phyloP scores from a whole-genome alignment of 2,329 filamentous ascomycete species.

The Raffaelea deltoideospora region DNA sequence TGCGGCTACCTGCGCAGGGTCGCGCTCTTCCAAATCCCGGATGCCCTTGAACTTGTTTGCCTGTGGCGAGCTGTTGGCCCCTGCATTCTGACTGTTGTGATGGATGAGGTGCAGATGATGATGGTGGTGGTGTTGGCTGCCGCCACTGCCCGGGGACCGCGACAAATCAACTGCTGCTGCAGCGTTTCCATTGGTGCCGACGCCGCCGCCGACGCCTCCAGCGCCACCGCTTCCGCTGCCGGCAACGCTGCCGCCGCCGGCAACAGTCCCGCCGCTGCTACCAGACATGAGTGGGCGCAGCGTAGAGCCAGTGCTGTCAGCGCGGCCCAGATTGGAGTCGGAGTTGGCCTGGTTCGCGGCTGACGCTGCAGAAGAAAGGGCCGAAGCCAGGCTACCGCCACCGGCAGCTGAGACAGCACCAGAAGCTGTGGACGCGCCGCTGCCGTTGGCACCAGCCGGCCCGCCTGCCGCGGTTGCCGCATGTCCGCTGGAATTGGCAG shows the following conservation, averaged over 20 bases:
- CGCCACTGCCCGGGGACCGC: constrained; percentile 40
- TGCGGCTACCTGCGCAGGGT: constrained; percentile 34
- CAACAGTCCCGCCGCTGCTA: constrained; percentile 13
- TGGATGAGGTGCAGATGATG: too few species aligned
- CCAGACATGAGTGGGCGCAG: constrained; percentile 37
- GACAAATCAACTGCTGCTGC: too few species aligned
- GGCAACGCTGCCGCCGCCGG: constrained; percentile 15
- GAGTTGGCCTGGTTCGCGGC: constrained; percentile 29
- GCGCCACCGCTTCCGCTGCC: too few species aligned
- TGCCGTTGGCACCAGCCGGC: too few species aligned
- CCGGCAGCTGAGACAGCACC: too few species aligned
- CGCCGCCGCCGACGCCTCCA: too few species aligned
- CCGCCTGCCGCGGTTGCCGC: too few species aligned
- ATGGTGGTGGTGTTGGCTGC: constrained; percentile 27
- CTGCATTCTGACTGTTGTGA: too few species aligned
- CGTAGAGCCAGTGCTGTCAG: constrained; percentile 61
- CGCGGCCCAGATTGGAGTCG: constrained; percentile 55
- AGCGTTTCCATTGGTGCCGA: too few species aligned
- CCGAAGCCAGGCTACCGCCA: neutral
- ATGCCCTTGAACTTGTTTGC: constrained; percentile 71
- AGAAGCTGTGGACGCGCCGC: too few species aligned
- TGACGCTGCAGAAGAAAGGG: constrained; percentile 8
- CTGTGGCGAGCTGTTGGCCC: constrained; percentile 34
- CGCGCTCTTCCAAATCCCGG: constrained; percentile 78
- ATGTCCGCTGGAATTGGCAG: too few species aligned